phyloP scores from a whole-genome alignment of 768 basidiomycete genomes.

The Phlebiopsis gigantea region DNA sequence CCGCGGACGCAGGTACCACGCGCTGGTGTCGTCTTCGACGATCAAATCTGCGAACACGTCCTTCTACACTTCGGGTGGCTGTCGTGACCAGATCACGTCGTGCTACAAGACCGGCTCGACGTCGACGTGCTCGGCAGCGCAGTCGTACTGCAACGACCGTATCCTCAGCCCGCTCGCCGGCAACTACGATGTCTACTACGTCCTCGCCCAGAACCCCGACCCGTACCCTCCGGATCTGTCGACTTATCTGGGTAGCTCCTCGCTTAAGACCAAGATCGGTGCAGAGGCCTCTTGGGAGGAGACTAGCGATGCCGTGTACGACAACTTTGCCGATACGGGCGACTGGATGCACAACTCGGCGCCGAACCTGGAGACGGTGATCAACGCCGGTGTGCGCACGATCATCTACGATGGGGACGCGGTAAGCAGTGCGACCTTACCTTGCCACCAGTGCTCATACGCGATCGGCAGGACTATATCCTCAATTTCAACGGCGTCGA shows the following conservation, averaged over 20 bases:
- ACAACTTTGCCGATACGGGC: conserved; percentile 42
- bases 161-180: conserved; percentile 51
- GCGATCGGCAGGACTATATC: conserved; percentile 43
- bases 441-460: neutral
- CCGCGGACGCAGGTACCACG: conserved; percentile 34
- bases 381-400: conserved; percentile 51
- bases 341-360: conserved; percentile 54
- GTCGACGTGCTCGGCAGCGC: conserved; percentile 49
- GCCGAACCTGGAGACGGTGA: conserved; percentile 49
- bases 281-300: conserved; percentile 38
- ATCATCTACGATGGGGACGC: conserved; percentile 56
- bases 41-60: conserved; percentile 38
- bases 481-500: conserved; percentile 52
- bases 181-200: conserved; percentile 51
- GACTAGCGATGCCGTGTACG: conserved; percentile 37
- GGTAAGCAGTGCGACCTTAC: conserved; percentile 25
- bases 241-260: conserved; percentile 25
- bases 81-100: conserved; percentile 45
- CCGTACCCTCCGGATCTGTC: conserved; percentile 43
- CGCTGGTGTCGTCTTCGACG: conserved; percentile 40
- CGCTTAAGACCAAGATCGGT: conserved; percentile 34
- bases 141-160: conserved; percentile 52
- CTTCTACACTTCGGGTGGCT: conserved; percentile 41
- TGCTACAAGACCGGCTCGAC: conserved; percentile 46
- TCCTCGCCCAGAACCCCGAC: conserved; percentile 36